Conservation (phyloP, 176 grass and related monocot species). For the Phoenix dactylifera region DNA sequence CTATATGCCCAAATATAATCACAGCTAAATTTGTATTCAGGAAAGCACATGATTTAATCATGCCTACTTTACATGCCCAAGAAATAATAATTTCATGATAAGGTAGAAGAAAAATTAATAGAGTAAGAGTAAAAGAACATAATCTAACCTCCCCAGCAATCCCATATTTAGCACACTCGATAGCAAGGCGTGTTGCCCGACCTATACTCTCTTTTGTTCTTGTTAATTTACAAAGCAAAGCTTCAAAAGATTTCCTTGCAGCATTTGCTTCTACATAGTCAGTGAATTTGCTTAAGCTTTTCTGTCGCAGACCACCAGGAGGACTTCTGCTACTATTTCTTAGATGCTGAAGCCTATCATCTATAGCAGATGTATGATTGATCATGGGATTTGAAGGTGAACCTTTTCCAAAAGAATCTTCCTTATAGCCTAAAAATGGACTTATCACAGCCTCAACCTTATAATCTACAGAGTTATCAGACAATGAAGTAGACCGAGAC, state of each 20-base stretch:
- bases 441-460: constrained; percentile 38
- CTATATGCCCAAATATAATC: too few species aligned
- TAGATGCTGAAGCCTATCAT: constrained; percentile 34
- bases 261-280: constrained; percentile 48
- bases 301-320: constrained; percentile 29
- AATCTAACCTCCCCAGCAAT: constrained; percentile 87
- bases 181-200: constrained; percentile 84
- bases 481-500: constrained; percentile 51
- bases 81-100: background rate
- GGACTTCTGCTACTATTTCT: constrained; percentile 34
- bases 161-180: constrained; percentile 88
- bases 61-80: too few species aligned
- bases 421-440: constrained; percentile 36
- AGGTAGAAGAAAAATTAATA: constrained; percentile 10
- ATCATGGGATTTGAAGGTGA: constrained; percentile 45
- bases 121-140: constrained; percentile 7
- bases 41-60: too few species aligned
- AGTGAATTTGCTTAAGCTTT: constrained; percentile 33
- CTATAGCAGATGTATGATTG: constrained; percentile 27
- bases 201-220: constrained; percentile 94
- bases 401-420: constrained; percentile 35
- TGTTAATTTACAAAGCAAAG: constrained; percentile 65
- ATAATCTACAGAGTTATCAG: constrained; percentile 40
- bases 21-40: too few species aligned
- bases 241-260: constrained; percentile 64